Evolutionary conservation across 495 filamentous ascomycete species (phyloP).

Genomic region (Xylaria nigripes): DNA sequence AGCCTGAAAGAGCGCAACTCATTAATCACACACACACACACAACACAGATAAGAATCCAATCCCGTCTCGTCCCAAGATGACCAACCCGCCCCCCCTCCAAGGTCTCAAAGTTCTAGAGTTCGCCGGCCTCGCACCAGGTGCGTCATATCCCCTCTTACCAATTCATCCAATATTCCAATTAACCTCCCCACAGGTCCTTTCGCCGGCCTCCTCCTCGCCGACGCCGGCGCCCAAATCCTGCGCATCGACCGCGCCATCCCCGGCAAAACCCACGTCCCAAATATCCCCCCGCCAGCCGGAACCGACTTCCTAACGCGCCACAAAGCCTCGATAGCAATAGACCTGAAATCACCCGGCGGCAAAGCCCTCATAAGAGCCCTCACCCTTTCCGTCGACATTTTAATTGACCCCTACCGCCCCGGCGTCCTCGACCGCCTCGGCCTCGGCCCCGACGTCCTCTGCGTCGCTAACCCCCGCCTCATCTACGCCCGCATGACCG

Average conservation of each 20-base stretch:
- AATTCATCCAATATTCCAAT: neutral
- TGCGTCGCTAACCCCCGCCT: conserved; percentile 61
- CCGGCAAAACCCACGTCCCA: conserved; percentile 19
- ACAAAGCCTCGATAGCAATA: conserved; percentile 68
- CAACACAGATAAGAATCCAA: neutral
- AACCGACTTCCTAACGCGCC: conserved; percentile 63
- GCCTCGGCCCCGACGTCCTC: conserved; percentile 61
- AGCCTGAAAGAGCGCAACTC: no score
- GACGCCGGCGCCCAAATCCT: conserved; percentile 85
- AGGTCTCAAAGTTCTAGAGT: conserved; percentile 76
- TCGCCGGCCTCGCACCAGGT: conserved; percentile 87
- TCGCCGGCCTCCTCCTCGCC: conserved; percentile 78
- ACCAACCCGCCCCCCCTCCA: conserved; percentile 53
- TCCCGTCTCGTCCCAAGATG: conserved; percentile 30
- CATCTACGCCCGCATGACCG: conserved; percentile 77
- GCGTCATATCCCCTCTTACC: conserved; percentile 7
- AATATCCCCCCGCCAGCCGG: conserved; percentile 35
- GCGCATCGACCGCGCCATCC: conserved; percentile 64
- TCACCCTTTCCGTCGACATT: conserved; percentile 60
- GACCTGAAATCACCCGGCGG: conserved; percentile 64
- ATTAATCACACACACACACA: no score
- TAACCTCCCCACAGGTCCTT: conserved; percentile 51
- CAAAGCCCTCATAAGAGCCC: conserved; percentile 52
- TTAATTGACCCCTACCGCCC: conserved; percentile 91
- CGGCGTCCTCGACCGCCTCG: conserved; percentile 76